Base-by-base conservation (phyloP, 2,329 filamentous ascomycete genomes). In the Beauveria scarabaeidicola region DNA sequence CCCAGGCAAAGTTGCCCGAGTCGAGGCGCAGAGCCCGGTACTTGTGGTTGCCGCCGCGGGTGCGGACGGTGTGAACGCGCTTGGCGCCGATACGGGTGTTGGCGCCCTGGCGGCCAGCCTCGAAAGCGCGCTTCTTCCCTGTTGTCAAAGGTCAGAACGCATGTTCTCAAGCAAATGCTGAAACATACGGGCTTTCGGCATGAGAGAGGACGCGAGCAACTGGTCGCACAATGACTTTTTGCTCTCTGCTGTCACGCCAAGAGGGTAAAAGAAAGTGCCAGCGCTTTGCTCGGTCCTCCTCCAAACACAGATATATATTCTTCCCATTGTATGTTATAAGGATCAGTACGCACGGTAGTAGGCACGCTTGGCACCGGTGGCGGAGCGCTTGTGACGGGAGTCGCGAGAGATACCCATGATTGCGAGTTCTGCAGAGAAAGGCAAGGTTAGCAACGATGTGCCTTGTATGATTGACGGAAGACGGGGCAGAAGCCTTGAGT, bases 371-470 rank as follows among this genome's bases (percentile, higher is more conserved):
- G 95, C 94, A 86, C 94, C 95, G 79, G 95, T 90, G 80, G 93
- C 92, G 81, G 91, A 92, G 83, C 94, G 92, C 90, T 99, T 99
- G 88, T 99, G 94, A 84, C 94, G 91, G 79, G 91, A 96, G 84
- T 97, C 93, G 84, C 94, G 90, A 82, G 93, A 97, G 84, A 99
- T 97, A 99, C 94, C 90, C 89, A 93, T 93, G 83, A 87, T 90
- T 89, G 86, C 87, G 81, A 81, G 83, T 82, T 83, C 83, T 87
- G 77, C 67, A 72, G 68, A 60, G 63, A 59, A 61, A 68, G 62
- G 63, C 61, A 52, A 65, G 10, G 63, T 72, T 65, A 68, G 66
- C 62, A 44, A 50, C 52, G 21, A 48, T 61, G 61, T 17, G 36
- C 19, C 23, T 55, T 32, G 17, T 10, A 15, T 2, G 27, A 52